Conservation (phyloP, 352 stramenopile species). For the Phytophthora rubi region DNA sequence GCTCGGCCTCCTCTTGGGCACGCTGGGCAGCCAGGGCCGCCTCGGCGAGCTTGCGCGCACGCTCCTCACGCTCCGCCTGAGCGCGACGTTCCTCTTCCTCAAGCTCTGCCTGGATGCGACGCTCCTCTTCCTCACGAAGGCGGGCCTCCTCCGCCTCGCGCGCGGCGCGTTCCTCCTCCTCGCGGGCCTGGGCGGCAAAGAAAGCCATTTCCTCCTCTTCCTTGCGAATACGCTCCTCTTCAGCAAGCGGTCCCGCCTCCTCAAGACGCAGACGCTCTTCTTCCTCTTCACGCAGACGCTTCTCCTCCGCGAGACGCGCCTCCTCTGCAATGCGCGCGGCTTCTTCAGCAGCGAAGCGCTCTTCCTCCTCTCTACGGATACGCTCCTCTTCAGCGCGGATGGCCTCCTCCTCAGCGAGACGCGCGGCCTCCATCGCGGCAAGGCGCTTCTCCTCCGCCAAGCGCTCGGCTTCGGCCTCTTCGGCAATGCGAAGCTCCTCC, state of each 20-base stretch:
- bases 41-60: conserved; percentile 55
- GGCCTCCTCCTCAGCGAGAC: conserved; percentile 35
- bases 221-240: conserved; percentile 32
- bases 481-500: conserved; percentile 36
- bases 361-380: conserved; percentile 24
- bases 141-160: conserved; percentile 38
- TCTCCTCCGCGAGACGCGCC: conserved; percentile 21
- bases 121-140: conserved; percentile 33
- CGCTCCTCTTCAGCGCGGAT: conserved; percentile 22
- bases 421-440: conserved; percentile 42
- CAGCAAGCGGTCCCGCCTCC: conserved; percentile 34
- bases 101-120: too few species aligned
- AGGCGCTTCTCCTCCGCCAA: conserved; percentile 39
- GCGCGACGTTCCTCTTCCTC: conserved; percentile 30
- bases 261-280: conserved; percentile 37
- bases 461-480: conserved; percentile 41
- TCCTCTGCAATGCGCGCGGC: conserved; percentile 31
- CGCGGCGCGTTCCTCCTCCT: conserved; percentile 37
- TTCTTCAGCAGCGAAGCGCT: conserved; percentile 29
- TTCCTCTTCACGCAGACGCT: conserved; percentile 26
- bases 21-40: conserved; percentile 49
- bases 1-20: conserved; percentile 55
- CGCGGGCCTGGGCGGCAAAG: conserved; percentile 18
- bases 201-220: conserved; percentile 30
- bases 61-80: conserved; percentile 38